These are phyloP conservation scores for Dissophora ornata DNA, from an alignment of 192 early-diverging fungal species.

Conservation along the genomic window DNA sequence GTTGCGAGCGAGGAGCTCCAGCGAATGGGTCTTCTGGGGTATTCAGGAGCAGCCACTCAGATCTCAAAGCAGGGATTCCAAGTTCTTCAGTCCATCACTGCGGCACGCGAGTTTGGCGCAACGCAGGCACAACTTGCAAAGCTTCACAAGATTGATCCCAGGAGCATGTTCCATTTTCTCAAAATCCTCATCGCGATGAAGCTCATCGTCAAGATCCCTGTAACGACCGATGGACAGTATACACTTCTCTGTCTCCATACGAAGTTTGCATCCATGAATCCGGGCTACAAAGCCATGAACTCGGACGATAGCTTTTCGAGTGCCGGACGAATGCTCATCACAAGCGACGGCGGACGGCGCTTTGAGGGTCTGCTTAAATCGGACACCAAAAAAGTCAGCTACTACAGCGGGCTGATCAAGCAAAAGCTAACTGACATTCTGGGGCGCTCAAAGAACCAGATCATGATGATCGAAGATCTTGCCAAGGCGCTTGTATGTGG, in stretches of 20 bases:
- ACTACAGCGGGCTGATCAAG: constrained; percentile 67
- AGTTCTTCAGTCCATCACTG: constrained; percentile 60
- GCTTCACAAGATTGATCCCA: constrained; percentile 64
- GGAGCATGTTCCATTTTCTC: constrained; percentile 71
- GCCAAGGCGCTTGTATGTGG: constrained; percentile 64
- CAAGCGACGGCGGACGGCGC: constrained; percentile 2
- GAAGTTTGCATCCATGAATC: constrained; percentile 62
- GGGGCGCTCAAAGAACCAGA: constrained; percentile 57
- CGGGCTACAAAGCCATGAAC: constrained; percentile 58
- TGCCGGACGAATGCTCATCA: constrained; percentile 13
- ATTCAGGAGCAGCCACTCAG: constrained; percentile 33
- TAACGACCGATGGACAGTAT: constrained; percentile 64
- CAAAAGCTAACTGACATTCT: constrained; percentile 66
- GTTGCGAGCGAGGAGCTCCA: constrained; percentile 35
- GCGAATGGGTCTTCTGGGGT: constrained; percentile 54
- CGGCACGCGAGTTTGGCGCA: constrained; percentile 57
- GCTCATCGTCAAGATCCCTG: constrained; percentile 73
- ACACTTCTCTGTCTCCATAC: constrained; percentile 70
- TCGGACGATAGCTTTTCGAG: constrained; percentile 20
- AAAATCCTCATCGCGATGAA: constrained; percentile 61
- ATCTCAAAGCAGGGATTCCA: constrained; percentile 42
- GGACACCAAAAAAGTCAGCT: constrained; percentile 53
- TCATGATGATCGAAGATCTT: constrained; percentile 67
- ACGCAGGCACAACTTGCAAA: constrained; percentile 71
- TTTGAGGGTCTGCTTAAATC: constrained; percentile 27